Conservation (phyloP, 2,329 filamentous ascomycete species). For the Hypoxylon sp. region DNA sequence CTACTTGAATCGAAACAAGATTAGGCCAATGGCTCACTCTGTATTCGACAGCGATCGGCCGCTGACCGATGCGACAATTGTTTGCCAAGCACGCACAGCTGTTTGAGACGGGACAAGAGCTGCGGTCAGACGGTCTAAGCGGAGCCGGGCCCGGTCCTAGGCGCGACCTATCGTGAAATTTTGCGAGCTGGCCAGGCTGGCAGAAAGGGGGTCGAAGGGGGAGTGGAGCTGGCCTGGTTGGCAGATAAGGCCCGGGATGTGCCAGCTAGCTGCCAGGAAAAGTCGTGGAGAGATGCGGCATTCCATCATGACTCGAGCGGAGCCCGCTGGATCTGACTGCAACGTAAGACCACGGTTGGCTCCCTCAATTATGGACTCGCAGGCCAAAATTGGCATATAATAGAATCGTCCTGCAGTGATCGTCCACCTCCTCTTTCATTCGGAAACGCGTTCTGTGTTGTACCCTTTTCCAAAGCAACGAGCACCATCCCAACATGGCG, state of each 20-base stretch:
- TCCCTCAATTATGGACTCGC: slow-evolving; percentile 31
- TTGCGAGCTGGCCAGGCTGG: slow-evolving; percentile 6
- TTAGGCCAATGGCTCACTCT: slow-evolving; percentile 28
- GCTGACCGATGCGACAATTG: slow-evolving; percentile 8
- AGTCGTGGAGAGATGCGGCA: slow-evolving; percentile 2
- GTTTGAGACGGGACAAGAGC: slow-evolving; percentile 29
- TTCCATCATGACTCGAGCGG: slow-evolving; percentile 19
- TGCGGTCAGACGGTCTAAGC: slow-evolving; percentile 35
- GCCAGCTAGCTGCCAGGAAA: slow-evolving; percentile 9
- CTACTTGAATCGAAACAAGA: slow-evolving; percentile 30
- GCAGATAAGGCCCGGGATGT: background rate
- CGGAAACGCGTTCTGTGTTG: slow-evolving; percentile 35
- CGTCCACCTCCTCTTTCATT: slow-evolving; percentile 29
- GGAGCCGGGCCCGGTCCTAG: slow-evolving; percentile 23
- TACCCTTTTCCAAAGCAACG: slow-evolving; percentile 12
- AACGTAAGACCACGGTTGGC: slow-evolving; percentile 32
- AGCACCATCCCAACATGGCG: slow-evolving; percentile 33
- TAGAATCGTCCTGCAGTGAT: slow-evolving; percentile 35
- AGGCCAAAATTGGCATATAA: slow-evolving; percentile 32
- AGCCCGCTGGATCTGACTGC: slow-evolving; percentile 13
- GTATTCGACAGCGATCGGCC: slow-evolving; percentile 25
- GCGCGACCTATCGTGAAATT: slow-evolving; percentile 12
- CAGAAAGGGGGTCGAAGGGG: too few relatives aligned
- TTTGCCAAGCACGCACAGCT: slow-evolving; percentile 23
- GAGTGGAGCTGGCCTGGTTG: too few relatives aligned